A percentile compares a stretch with the other conserved stretches of the same genome.
phyloP scores from a whole-genome alignment of 805 yeast genomes.

The Crinitomyces ghanaensis region DNA sequence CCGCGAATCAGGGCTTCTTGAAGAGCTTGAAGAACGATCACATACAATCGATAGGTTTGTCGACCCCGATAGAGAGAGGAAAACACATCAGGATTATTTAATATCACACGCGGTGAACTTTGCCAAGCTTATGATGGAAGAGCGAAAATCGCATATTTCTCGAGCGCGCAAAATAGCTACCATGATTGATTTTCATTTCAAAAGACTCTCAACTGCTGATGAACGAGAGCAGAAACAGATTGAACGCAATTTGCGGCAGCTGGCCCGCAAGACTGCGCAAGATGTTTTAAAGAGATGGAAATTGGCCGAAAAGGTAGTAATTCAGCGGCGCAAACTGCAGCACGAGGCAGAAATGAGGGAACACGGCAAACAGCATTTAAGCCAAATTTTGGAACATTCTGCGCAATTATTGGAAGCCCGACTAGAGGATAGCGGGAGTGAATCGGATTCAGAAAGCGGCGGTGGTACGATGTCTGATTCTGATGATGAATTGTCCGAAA shows the following conservation, averaged over 20 bases:
- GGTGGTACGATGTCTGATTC: conserved; percentile 1
- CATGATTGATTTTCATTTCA: conserved; percentile 80
- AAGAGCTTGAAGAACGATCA: no score
- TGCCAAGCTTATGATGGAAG: conserved; percentile 57
- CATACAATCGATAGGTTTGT: conserved; percentile 27
- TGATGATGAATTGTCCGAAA: conserved; percentile 2
- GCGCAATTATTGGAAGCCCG: conserved; percentile 85
- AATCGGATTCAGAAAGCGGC: no score
- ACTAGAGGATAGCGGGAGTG: conserved; percentile 29
- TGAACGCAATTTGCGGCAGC: conserved; percentile 52
- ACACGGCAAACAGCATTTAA: conserved; percentile 76
- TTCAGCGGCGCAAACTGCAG: conserved; percentile 57
- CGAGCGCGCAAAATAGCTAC: conserved; percentile 61
- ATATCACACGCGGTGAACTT: conserved; percentile 64
- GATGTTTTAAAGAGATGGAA: conserved; percentile 88
- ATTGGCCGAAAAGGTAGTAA: conserved; percentile 65
- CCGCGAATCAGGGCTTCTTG: conserved; percentile 26
- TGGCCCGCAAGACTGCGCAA: conserved; percentile 73
- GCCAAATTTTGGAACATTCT: conserved; percentile 82
- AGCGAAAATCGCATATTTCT: conserved; percentile 51
- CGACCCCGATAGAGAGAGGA: conserved; percentile 35
- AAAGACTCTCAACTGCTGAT: conserved; percentile 75
- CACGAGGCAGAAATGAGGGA: conserved; percentile 62
- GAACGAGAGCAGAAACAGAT: conserved; percentile 68
- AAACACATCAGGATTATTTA: conserved; percentile 60